Evolutionary conservation across 2,329 filamentous ascomycete genomes (phyloP).

Genomic region (Teratosphaeria gauchensis): DNA sequence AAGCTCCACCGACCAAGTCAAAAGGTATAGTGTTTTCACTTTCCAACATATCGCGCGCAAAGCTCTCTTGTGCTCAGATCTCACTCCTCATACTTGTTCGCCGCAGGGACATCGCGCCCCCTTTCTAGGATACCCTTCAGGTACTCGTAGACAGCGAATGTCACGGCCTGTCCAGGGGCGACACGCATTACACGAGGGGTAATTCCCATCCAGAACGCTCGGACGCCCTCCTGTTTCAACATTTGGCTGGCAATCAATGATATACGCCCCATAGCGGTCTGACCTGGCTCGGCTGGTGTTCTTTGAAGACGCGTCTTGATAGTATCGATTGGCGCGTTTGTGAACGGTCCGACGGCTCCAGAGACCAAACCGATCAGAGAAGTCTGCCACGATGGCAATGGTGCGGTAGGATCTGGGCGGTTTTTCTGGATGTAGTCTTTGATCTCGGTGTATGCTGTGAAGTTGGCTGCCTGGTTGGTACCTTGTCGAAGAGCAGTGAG

Average conservation of each 20-base stretch:
- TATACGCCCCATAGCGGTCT: slow-evolving; percentile 72
- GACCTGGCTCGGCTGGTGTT: slow-evolving; percentile 66
- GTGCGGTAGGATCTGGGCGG: slow-evolving; percentile 59
- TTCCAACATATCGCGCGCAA: not conserved
- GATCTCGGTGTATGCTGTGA: slow-evolving; percentile 93
- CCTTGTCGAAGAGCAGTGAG: slow-evolving; percentile 90
- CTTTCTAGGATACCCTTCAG: slow-evolving; percentile 41
- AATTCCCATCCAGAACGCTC: slow-evolving; percentile 98
- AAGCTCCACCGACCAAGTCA: not conserved
- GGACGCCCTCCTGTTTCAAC: slow-evolving; percentile 76
- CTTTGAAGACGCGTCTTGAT: slow-evolving; percentile 97
- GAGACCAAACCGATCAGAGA: slow-evolving; percentile 81
- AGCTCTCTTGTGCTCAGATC: not conserved
- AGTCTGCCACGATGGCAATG: slow-evolving; percentile 81
- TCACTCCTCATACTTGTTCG: slow-evolving; percentile 42
- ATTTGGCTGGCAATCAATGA: slow-evolving; percentile 56
- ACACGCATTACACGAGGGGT: slow-evolving; percentile 96
- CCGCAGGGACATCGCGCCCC: slow-evolving; percentile 36
- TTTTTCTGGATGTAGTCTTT: slow-evolving; percentile 64
- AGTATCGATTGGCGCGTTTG: slow-evolving; percentile 95
- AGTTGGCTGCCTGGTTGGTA: slow-evolving; percentile 96
- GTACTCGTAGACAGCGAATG: slow-evolving; percentile 51
- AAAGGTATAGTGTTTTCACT: not conserved
- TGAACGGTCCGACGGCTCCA: slow-evolving; percentile 90
- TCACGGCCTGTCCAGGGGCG: slow-evolving; percentile 82